Evolutionary conservation across 2,329 filamentous ascomycete genomes (phyloP).

Genomic region (Fusarium transvaalense): DNA sequence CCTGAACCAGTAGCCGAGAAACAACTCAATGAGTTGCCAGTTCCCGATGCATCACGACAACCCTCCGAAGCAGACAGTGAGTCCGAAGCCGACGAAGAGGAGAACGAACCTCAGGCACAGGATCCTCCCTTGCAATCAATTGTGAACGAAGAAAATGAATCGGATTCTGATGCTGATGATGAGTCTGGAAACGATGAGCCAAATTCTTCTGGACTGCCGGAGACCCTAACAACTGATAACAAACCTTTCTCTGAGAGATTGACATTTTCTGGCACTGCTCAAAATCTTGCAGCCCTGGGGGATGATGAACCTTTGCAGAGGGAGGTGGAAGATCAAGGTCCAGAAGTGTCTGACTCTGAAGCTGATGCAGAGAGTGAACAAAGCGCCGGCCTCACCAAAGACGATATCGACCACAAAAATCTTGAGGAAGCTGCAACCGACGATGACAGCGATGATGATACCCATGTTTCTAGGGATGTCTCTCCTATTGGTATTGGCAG

Average conservation of each 20-base stretch:
- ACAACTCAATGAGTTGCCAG: neutral
- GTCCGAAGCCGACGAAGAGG: slow-evolving; percentile 1
- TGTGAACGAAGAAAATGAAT: neutral
- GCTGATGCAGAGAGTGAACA: neutral
- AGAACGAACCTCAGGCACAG: neutral
- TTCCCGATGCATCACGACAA: neutral
- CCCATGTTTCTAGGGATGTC: slow-evolving; percentile 11
- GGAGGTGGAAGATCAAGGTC: slow-evolving; percentile 1
- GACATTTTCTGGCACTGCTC: neutral
- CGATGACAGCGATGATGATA: slow-evolving; percentile 28
- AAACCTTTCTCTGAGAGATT: neutral
- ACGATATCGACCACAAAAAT: neutral
- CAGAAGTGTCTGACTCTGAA: neutral
- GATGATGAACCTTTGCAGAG: neutral
- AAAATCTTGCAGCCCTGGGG: neutral
- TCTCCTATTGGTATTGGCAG: slow-evolving; percentile 20
- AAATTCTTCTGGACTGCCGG: neutral
- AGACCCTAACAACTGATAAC: neutral
- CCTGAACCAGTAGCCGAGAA: slow-evolving; percentile 5
- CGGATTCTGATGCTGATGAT: slow-evolving; percentile 5
- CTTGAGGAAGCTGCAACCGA: slow-evolving; percentile 6
- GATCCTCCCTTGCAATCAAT: neutral
- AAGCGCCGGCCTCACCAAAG: neutral
- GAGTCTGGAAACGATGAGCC: neutral
- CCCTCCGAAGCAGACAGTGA: slow-evolving; percentile 23